Evolutionary conservation across 2,329 filamentous ascomycete genomes (phyloP), one percentile per base, ranked within the genome.

Genomic region (Aureobasidium sp.): DNA sequence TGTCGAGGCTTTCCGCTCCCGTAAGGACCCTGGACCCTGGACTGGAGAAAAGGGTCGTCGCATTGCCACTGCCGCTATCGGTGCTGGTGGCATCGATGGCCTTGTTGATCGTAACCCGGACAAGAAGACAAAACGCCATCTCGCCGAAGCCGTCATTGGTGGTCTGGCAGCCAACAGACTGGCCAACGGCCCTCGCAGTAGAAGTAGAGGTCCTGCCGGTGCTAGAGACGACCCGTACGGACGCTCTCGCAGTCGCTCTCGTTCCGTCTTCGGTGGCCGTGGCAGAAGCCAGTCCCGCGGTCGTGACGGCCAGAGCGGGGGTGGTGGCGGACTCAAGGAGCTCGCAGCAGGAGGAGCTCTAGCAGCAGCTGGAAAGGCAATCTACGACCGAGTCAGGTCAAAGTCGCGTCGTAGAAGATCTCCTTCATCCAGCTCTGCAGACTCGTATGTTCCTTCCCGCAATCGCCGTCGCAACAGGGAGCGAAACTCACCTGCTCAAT

Each of bases 21-120:
- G 90, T 66, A 95, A 91, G 63, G 86, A 93, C 58, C 86, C 89
- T 2, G 91, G 91, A 52, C 81, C 85, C 38, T 96, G 90, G 90
- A 86, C 84, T 58, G 91, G 90, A 32, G 86, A 88, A 58, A 96
- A 96, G 72, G 88, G 90, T 60, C 93, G 90, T 74, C 88, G 91
- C 49, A 81, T 97, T 56, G 79, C 95, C 44, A 96, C 91, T 19
- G 90, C 90, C 42, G 91, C 91, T 30, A 70, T 84, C 24, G 86
- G 88, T 70, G 90, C 91, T 56, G 91, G 88, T 60, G 87, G 89
- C 55, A 86, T 95, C 57, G 89, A 96, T 68, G 84, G 84, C 21
- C 79, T 90, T 37, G 75, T 85, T 54, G 81, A 84, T 60, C 74
- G 74, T 48, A 79, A 90, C 62, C 78, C 83, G 5, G 81, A 85